Conservation (phyloP, 164 flowering plant species). For the Magnolia sinica region DNA sequence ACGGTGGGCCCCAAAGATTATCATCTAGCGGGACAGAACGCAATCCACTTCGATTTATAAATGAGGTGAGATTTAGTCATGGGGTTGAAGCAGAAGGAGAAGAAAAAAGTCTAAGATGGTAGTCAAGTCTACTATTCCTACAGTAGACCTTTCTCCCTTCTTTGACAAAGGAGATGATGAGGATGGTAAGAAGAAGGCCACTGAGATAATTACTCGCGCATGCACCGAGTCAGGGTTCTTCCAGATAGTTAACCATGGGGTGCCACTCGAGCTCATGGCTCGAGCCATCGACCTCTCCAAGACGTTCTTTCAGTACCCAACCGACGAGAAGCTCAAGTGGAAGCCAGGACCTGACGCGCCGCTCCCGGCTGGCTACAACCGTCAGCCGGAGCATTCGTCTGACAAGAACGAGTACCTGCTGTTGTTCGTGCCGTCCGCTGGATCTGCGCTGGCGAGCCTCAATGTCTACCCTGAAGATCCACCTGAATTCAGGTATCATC, state of each 20-base stretch:
- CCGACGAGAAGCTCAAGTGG: conserved; percentile 25
- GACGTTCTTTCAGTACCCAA: conserved; percentile 22
- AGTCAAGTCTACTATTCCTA: conserved; percentile 10
- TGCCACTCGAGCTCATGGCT: conserved; percentile 21
- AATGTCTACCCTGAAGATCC: conserved; percentile 37
- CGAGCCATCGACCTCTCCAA: conserved; percentile 32
- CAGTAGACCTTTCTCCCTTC: conserved; percentile 27
- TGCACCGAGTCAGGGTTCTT: conserved; percentile 30
- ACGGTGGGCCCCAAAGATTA: no score
- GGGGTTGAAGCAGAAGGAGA: no score
- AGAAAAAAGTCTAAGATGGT: background rate
- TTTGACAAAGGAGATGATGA: conserved; percentile 12
- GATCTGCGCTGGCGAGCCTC: conserved; percentile 11
- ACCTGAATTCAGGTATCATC: conserved; percentile 27
- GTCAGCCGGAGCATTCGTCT: conserved; percentile 5
- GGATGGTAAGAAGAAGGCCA: conserved; percentile 18
- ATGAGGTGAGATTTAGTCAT: no score
- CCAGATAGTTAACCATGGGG: conserved; percentile 28
- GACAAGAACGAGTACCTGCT: conserved; percentile 30
- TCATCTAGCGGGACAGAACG: no score
- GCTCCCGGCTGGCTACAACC: conserved; percentile 24
- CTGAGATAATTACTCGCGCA: conserved; percentile 17
- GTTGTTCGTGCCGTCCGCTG: conserved; percentile 28
- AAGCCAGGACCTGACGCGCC: conserved; percentile 18
- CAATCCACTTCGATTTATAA: no score